Percentiles rank a stretch among this genome's conserved stretches.
phyloP scores from a whole-genome alignment of 108 stramenopile genomes.

The Skeletonema grethae region DNA sequence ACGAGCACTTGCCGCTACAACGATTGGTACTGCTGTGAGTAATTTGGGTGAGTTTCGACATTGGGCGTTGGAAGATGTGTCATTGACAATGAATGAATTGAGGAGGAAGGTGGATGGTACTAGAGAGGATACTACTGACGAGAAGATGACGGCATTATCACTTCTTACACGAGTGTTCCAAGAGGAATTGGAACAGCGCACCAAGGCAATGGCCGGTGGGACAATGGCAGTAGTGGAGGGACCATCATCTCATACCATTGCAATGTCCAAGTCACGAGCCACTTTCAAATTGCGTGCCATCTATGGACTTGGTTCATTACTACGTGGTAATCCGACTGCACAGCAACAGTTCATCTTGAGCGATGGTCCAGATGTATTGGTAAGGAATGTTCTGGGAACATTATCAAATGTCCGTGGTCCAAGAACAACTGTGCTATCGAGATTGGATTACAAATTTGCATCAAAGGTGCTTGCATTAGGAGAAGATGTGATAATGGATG shows the following conservation, averaged over 20 bases:
- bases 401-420: slow-evolving; percentile 24
- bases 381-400: slow-evolving; percentile 22
- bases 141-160: slow-evolving; percentile 13
- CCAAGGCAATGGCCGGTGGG: slow-evolving; percentile 37
- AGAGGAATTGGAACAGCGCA: slow-evolving; percentile 17
- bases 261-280: slow-evolving; percentile 1
- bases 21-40: slow-evolving; percentile 91
- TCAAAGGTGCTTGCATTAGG: slow-evolving; percentile 56
- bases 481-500: slow-evolving; percentile 64
- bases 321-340: slow-evolving; percentile 74
- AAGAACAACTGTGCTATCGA: slow-evolving; percentile 1
- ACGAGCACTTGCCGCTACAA: slow-evolving; percentile 81
- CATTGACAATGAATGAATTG: neutral
- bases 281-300: slow-evolving; percentile 44
- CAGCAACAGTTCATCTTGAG: slow-evolving; percentile 51
- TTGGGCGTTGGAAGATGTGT: slow-evolving; percentile 76
- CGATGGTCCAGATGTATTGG: slow-evolving; percentile 45
- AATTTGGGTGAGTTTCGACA: slow-evolving; percentile 85
- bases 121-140: neutral
- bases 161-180: slow-evolving; percentile 11
- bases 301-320: slow-evolving; percentile 74
- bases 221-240: slow-evolving; percentile 32
- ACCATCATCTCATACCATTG: slow-evolving; percentile 9
- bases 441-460: slow-evolving; percentile 52
- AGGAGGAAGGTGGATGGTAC: neutral